Conservation (phyloP, 2,329 filamentous ascomycete species). For the Hypoxylon sp. region DNA sequence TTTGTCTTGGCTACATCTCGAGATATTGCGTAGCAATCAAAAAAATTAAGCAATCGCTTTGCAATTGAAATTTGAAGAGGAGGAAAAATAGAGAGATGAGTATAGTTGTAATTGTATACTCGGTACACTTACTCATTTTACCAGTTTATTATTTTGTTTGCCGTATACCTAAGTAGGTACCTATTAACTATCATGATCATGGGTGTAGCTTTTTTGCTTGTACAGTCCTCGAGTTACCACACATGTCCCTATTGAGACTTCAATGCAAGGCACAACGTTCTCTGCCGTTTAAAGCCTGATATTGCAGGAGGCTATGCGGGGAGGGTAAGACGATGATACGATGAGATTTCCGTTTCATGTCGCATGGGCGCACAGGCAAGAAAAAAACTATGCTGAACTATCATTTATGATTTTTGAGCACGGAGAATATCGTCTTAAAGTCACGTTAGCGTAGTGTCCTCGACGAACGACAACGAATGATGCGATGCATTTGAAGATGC, state of each 20-base stretch:
- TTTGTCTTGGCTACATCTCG: slow-evolving; percentile 32
- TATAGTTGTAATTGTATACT: too few relatives aligned
- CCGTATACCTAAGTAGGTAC: too few relatives aligned
- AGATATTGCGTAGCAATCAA: too few relatives aligned
- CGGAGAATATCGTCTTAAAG: slow-evolving; percentile 32
- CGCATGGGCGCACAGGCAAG: slow-evolving; percentile 23
- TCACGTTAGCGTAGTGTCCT: slow-evolving; percentile 24
- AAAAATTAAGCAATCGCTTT: too few relatives aligned
- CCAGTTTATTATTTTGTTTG: too few relatives aligned
- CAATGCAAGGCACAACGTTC: slow-evolving; percentile 23
- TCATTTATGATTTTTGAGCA: slow-evolving; percentile 8
- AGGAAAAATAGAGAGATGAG: background rate
- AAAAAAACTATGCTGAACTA: too few relatives aligned
- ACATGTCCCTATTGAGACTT: slow-evolving; percentile 1
- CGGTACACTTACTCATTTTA: too few relatives aligned
- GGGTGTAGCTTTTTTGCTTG: too few relatives aligned
- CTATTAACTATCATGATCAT: too few relatives aligned
- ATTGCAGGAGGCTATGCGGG: slow-evolving; percentile 35
- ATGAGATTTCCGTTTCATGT: slow-evolving; percentile 29
- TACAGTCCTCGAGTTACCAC: too few relatives aligned
- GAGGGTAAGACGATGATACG: slow-evolving; percentile 31
- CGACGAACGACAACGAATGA: slow-evolving; percentile 29
- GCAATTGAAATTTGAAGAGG: slow-evolving; percentile 3
- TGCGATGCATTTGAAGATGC: too few relatives aligned
- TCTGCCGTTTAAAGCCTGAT: slow-evolving; percentile 21